These are phyloP conservation scores for Mycena chlorophos DNA, from an alignment of 768 basidiomycete genomes.

Conservation along the genomic window DNA sequence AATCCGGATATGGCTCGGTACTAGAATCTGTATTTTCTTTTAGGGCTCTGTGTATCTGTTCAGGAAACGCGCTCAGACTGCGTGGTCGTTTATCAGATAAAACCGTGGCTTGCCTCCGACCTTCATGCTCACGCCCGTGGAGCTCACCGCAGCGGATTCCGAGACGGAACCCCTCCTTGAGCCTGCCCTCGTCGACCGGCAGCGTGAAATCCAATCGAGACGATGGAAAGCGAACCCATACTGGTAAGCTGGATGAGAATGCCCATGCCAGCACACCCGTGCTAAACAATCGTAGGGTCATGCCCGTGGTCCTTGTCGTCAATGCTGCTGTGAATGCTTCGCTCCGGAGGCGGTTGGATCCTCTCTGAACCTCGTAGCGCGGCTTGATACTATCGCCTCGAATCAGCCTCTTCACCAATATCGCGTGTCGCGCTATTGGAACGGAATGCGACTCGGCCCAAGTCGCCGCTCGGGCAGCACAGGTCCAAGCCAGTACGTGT, in stretches of 20 bases:
- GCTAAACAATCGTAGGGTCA: constrained; percentile 50
- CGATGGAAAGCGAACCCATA: constrained; percentile 43
- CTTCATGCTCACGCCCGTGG: no score
- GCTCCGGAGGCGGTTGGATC: neutral
- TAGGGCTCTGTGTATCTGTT: neutral
- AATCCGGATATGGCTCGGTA: neutral
- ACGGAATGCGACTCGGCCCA: constrained; percentile 37
- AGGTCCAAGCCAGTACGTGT: constrained; percentile 61
- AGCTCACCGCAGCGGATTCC: no score
- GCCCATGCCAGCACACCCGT: neutral
- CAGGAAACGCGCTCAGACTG: neutral
- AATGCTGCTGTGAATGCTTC: constrained; percentile 65
- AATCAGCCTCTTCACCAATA: constrained; percentile 76
- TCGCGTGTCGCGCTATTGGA: constrained; percentile 62
- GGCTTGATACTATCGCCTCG: constrained; percentile 79
- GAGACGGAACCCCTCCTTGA: constrained; percentile 5
- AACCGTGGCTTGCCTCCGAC: neutral
- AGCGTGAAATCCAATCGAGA: neutral
- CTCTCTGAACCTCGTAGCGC: constrained; percentile 45
- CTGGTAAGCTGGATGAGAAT: constrained; percentile 35
- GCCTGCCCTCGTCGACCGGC: neutral
- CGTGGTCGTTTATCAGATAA: constrained; percentile 1
- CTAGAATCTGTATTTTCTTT: neutral
- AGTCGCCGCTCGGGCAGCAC: constrained; percentile 69
- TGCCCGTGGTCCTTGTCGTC: constrained; percentile 66